Conservation (phyloP, 2,329 filamentous ascomycete genomes). For the Trichoderma aggressivum region DNA sequence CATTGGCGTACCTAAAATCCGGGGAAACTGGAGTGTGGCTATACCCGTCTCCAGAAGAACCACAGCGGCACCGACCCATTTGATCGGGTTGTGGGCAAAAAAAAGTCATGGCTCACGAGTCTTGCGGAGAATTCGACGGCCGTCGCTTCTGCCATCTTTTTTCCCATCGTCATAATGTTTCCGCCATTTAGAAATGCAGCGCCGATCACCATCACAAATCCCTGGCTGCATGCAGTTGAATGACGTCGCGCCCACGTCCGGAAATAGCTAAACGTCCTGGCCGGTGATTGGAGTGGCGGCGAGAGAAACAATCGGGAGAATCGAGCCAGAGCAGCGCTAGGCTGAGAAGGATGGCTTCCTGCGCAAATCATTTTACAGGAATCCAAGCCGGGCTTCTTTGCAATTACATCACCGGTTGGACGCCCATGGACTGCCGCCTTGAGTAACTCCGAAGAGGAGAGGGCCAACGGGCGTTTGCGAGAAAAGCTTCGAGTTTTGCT, state of each 20-base stretch:
- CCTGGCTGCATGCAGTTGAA: neutral
- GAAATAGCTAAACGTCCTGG: constrained; percentile 1
- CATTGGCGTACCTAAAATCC: neutral
- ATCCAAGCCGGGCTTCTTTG: neutral
- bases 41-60: neutral
- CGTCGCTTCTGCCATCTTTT: neutral
- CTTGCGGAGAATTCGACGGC: neutral
- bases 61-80: neutral
- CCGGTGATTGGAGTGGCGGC: neutral
- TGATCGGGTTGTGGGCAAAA: neutral
- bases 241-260: constrained; percentile 5
- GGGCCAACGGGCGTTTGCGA: neutral
- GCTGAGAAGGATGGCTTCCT: neutral
- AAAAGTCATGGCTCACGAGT: neutral
- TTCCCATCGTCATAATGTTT: neutral
- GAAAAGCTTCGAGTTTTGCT: neutral
- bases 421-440: constrained; percentile 1
- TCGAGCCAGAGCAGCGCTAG: neutral
- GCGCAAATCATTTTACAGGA: constrained; percentile 1
- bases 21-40: constrained; percentile 9
- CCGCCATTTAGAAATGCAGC: neutral
- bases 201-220: neutral
- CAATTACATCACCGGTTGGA: constrained; percentile 16
- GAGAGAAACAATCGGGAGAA: neutral
- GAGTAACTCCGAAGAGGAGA: neutral